A percentile compares a stretch with the other conserved stretches of the same genome.
phyloP scores from a whole-genome alignment of 768 basidiomycete species.

The Lepiota venenata region DNA sequence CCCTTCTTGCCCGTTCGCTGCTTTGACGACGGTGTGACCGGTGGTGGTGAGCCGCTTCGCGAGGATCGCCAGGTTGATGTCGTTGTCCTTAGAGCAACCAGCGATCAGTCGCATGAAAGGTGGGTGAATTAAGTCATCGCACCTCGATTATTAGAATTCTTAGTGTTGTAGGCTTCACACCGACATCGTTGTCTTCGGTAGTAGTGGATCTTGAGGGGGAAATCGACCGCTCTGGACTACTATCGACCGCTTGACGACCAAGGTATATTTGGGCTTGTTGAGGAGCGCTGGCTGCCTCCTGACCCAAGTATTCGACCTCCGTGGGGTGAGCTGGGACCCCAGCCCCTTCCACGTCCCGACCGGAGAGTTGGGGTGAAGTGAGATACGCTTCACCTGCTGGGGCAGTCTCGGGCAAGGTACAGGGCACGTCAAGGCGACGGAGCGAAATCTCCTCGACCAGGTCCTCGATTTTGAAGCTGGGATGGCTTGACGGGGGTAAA shows the following conservation, averaged over 20 bases:
- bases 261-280: neutral
- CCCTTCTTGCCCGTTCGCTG: constrained; percentile 75
- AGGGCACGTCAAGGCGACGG: constrained; percentile 16
- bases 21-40: constrained; percentile 61
- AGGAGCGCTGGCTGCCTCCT: constrained; percentile 8
- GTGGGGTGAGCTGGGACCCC: constrained; percentile 30
- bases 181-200: neutral
- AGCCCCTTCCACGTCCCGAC: constrained; percentile 23
- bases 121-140: constrained; percentile 9
- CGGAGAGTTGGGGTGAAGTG: neutral
- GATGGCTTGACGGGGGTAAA: constrained; percentile 15
- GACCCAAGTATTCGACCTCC: constrained; percentile 27
- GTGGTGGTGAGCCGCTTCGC: constrained; percentile 63
- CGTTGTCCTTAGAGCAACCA: constrained; percentile 53
- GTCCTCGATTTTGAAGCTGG: constrained; percentile 35
- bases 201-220: neutral
- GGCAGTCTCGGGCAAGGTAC: constrained; percentile 1
- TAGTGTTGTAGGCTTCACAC: constrained; percentile 20
- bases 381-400: neutral
- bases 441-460: constrained; percentile 47
- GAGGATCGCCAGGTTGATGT: constrained; percentile 70
- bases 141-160: constrained; percentile 71
- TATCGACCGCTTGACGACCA: neutral
- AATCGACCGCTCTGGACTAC: neutral
- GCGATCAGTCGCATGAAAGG: neutral